Evolutionary conservation across 78 protist genomes (phyloP).

Genomic region (Tieghemostelium lacteum): DNA sequence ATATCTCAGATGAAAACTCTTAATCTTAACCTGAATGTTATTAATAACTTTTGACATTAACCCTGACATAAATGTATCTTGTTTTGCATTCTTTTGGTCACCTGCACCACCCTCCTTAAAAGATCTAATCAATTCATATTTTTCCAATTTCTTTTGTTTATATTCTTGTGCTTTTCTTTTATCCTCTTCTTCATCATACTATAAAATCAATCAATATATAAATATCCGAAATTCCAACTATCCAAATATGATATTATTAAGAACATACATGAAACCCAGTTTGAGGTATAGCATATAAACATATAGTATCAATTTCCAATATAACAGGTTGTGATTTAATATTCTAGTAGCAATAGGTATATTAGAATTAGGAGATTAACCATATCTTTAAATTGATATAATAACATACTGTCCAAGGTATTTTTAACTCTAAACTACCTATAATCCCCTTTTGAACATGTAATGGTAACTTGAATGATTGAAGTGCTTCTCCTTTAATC

Average conservation of each 20-base stretch:
- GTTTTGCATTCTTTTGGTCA: neutral
- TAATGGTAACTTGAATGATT: constrained; percentile 63
- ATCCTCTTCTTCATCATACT: constrained; percentile 73
- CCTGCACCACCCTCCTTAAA: constrained; percentile 59
- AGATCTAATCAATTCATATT: constrained; percentile 55
- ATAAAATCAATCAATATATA: neutral
- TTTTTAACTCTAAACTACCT: constrained; percentile 55
- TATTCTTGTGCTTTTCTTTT: constrained; percentile 8
- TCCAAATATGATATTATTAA: no score
- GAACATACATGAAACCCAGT: constrained; percentile 53
- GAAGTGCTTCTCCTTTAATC: constrained; percentile 72
- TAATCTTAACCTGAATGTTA: constrained; percentile 54
- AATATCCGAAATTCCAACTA: neutral
- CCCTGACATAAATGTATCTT: constrained; percentile 51
- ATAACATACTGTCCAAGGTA: constrained; percentile 75
- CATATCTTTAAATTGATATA: neutral
- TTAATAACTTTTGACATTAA: constrained; percentile 63
- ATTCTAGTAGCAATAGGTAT: constrained; percentile 4
- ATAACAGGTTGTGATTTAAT: constrained; percentile 60
- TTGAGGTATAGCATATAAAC: constrained; percentile 72
- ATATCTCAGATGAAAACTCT: constrained; percentile 62
- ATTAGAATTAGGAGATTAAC: neutral
- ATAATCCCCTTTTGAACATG: constrained; percentile 70
- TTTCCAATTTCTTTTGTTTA: constrained; percentile 59
- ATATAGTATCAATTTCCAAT: constrained; percentile 66